Evolutionary conservation across 2,329 filamentous ascomycete species (phyloP), one percentile per base, ranked within the genome.

Genomic region (Chrysoporthe austroafricana): DNA sequence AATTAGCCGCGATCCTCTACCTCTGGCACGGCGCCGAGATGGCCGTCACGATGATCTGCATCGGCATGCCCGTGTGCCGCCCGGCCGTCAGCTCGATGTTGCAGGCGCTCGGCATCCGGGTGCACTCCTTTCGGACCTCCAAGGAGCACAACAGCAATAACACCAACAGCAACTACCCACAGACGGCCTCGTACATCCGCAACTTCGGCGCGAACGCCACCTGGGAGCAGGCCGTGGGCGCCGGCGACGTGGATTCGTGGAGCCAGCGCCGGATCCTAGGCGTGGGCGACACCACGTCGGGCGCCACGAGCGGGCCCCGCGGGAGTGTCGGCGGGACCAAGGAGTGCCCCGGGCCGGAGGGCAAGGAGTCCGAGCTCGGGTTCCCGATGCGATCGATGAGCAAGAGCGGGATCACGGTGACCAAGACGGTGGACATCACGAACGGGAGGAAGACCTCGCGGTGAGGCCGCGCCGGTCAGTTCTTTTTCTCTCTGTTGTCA

Each of bases 41-140:
- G 68, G 68, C 68, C 52, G 68, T 69, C 18, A 69, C 68, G 14
- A 69, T 69, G 68, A 69, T 69, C 54, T 69, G 68, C 66, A 69
- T 69, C 13, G 68, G 68, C 32, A 39, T 69, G 59, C 68, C 68
- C 26, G 66, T 68, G 1, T 65, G 68, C 66, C 66, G 66, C 34
- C 68, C 68, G n/a, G 68, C 68, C 26, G 61, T 65, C 36, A 44
- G 42, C 5, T 64, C 60, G 66, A 69, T 69, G n/a, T 50, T 68
- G 36, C 57, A 60, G 44, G 57, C 58, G 43, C 63, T 66, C 39
- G 68, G 68, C 56, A 69, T 69, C 52, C 63, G 64, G 21, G 42
- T 61, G 42, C 62, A 21, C 46, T 39, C 21, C 50, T 39, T 63
- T 26, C 62, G 50, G 39, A 26, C 26, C 42, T 32, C 59, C 59